phyloP scores from a whole-genome alignment of 1,284 basidiomycete genomes.

The Irpex lacteus region DNA sequence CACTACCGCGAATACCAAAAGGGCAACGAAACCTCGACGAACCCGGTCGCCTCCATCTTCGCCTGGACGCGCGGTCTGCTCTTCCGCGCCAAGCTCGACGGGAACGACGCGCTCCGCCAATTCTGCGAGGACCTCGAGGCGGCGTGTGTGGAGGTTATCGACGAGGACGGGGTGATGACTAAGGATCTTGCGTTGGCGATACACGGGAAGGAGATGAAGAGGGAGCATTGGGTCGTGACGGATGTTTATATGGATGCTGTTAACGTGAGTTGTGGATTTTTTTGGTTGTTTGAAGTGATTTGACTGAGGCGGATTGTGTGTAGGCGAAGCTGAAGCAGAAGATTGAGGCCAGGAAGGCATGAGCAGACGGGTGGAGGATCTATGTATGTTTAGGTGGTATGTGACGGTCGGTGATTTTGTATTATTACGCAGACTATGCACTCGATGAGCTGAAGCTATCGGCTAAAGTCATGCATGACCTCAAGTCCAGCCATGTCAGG shows the following conservation, averaged over 20 bases:
- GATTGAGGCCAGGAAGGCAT: constrained; percentile 33
- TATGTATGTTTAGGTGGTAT: neutral
- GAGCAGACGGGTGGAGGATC: constrained; percentile 2
- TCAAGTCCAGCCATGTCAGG: no score
- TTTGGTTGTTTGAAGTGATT: neutral
- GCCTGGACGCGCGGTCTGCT: constrained; percentile 96
- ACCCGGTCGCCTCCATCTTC: constrained; percentile 98
- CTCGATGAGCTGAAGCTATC: neutral
- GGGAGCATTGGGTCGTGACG: constrained; percentile 93
- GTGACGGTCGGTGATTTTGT: neutral
- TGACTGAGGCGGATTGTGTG: neutral
- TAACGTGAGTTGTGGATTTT: constrained; percentile 48
- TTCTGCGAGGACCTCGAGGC: constrained; percentile 87
- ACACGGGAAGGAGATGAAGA: constrained; percentile 87
- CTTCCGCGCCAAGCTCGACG: constrained; percentile 92
- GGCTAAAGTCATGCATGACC: no score
- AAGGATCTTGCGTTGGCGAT: constrained; percentile 96
- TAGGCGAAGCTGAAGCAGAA: constrained; percentile 60
- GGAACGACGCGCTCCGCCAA: constrained; percentile 69
- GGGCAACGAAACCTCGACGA: constrained; percentile 94
- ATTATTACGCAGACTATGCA: neutral
- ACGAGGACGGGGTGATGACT: constrained; percentile 90
- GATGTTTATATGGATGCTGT: constrained; percentile 91
- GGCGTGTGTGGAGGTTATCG: constrained; percentile 90
- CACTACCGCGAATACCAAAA: constrained; percentile 98